These are phyloP conservation scores for Penicillium sp. DNA, from an alignment of 2,329 filamentous ascomycete species.

Conservation along the genomic window DNA sequence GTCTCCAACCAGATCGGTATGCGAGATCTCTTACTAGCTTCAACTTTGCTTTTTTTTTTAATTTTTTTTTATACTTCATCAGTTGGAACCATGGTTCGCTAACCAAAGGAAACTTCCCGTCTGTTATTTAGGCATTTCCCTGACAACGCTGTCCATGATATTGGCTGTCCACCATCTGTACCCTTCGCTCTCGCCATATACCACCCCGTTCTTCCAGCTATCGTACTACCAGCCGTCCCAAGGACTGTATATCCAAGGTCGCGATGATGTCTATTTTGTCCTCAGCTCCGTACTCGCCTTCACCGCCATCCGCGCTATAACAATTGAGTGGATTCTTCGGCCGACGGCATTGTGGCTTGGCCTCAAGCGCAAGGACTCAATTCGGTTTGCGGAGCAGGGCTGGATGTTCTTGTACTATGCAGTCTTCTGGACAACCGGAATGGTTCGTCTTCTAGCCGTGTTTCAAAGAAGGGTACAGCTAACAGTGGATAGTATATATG, in stretches of 20 bases:
- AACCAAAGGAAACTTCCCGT: background rate
- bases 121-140: conserved; percentile 68
- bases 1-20: conserved; percentile 81
- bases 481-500: conserved; percentile 71
- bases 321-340: conserved; percentile 85
- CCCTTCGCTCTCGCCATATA: conserved; percentile 76
- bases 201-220: conserved; percentile 85
- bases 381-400: conserved; percentile 90
- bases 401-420: conserved; percentile 87
- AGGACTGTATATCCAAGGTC: conserved; percentile 75
- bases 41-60: background rate
- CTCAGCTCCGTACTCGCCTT: conserved; percentile 80
- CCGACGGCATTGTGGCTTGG: conserved; percentile 76
- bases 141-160: conserved; percentile 84
- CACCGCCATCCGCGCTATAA: conserved; percentile 80
- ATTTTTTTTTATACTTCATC: background rate
- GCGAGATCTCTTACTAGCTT: conserved; percentile 34
- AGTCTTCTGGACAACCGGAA: conserved; percentile 80
- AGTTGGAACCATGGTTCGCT: background rate
- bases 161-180: conserved; percentile 82
- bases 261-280: conserved; percentile 79
- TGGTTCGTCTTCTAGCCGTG: conserved; percentile 61
- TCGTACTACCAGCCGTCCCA: conserved; percentile 77
- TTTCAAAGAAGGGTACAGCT: conserved; percentile 13
- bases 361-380: conserved; percentile 76